Conservation (phyloP, 305 asterid species). For the Petunia hybrid region DNA sequence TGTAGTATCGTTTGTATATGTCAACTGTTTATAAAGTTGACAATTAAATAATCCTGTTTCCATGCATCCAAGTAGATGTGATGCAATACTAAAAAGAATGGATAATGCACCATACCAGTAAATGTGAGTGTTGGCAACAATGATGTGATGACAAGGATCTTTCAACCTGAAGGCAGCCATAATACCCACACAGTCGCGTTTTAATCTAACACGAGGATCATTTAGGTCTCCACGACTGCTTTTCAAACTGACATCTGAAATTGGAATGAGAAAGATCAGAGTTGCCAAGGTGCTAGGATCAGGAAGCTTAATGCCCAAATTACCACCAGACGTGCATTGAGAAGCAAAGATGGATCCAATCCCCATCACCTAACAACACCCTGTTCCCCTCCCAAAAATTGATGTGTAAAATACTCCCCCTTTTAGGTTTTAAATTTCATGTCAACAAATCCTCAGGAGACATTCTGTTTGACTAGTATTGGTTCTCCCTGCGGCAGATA, state of each 20-base stretch:
- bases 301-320: slow-evolving; percentile 18
- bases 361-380: background rate
- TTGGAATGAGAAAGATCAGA: slow-evolving; percentile 18
- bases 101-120: slow-evolving; percentile 63
- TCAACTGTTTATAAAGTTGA: background rate
- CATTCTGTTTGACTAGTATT: background rate
- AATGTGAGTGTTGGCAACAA: slow-evolving; percentile 82
- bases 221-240: slow-evolving; percentile 65
- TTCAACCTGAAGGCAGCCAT: slow-evolving; percentile 87
- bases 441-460: background rate
- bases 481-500: background rate
- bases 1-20: slow-evolving; percentile 42
- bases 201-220: slow-evolving; percentile 81
- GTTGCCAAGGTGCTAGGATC: slow-evolving; percentile 9
- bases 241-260: slow-evolving; percentile 50
- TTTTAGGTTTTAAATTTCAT: slow-evolving; percentile 6
- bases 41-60: background rate
- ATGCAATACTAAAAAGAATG: slow-evolving; percentile 22
- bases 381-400: background rate
- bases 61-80: background rate
- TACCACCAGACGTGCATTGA: background rate
- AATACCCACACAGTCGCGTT: slow-evolving; percentile 93
- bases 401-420: slow-evolving; percentile 7
- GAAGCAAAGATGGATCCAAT: background rate
- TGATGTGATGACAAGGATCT: slow-evolving; percentile 58